Evolutionary conservation across 148 eudicot species (phyloP).

Genomic region (Chenopodium berlandieri): DNA sequence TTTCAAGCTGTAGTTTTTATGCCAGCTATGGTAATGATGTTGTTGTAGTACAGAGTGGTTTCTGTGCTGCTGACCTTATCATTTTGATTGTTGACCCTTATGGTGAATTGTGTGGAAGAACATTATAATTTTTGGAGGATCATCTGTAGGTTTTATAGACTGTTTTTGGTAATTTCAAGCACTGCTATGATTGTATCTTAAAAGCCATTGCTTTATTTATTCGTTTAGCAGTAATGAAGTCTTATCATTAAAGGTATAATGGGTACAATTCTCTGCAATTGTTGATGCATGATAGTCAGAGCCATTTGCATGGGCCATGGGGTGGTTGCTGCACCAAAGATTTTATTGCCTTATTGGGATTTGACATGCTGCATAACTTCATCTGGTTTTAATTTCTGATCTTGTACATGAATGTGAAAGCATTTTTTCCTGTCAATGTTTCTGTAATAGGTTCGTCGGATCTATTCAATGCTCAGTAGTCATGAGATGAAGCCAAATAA

Average conservation of each 20-base stretch:
- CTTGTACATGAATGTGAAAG: slow-evolving; percentile 10
- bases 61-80: background rate
- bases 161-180: background rate
- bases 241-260: background rate
- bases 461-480: slow-evolving; percentile 49
- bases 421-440: slow-evolving; percentile 18
- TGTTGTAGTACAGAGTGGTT: background rate
- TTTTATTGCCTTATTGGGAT: background rate
- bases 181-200: background rate
- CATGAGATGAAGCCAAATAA: slow-evolving; percentile 44
- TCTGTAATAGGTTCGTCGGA: slow-evolving; percentile 60
- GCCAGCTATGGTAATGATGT: background rate
- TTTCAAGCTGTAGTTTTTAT: slow-evolving; percentile 1
- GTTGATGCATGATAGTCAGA: background rate
- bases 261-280: slow-evolving; percentile 1
- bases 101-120: slow-evolving; percentile 6
- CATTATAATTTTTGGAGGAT: background rate
- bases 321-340: background rate
- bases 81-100: background rate
- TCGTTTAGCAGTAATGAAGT: background rate
- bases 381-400: background rate
- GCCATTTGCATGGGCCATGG: background rate
- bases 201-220: background rate
- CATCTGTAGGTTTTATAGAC: background rate
- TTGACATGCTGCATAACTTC: background rate